Base-by-base conservation (phyloP, 306 rosid species). In the Begonia loranthoides region DNA sequence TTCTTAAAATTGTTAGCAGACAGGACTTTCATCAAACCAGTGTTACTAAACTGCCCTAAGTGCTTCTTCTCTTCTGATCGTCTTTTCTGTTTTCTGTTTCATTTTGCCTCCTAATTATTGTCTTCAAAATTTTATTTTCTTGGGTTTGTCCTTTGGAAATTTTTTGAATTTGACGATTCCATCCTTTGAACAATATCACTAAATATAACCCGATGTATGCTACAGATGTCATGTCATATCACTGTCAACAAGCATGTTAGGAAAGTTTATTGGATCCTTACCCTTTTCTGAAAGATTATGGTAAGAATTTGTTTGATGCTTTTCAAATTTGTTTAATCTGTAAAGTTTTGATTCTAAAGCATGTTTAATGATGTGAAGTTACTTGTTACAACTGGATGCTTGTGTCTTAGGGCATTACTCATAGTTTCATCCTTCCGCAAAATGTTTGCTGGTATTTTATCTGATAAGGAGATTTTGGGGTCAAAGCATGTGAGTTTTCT, bases 201-300 rank as follows among this genome's bases (percentile, higher is more conserved):
- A 43, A 11, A 43, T n/a, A 43, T 43, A 9, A 43, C 13, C 14
- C 4, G 4, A 7, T 43, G 47, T 43, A 4, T 49, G 56, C 39
- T 70, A 78, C 95, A 85, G 97, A 85, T 85, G 92, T 65, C 79
- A 78, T 66, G 52, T 66, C 33, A 66, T 78, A 65, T 73, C 72
- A 66, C 87, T 51, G 17, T 85, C 83, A n/a, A 56, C 49, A 21
- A 76, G 87, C 68, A 70, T 59, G 72, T 69, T 90, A 39, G 85
- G 72, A 66, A 79, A 76, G 65, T 90, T 90, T 65, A 59, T 80
- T 44, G 79, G 68, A 69, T 77, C 90, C 59, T 61, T 85, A 61
- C 81, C 84, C 34, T 85, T 82, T 76, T 72, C 97, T 59, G 82
- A 83, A 41, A 82, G 83, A 80, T 77, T 90, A 34, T 90, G 97